Evolutionary conservation across 306 rosid species (phyloP).

Genomic region (Rosa chinensis): DNA sequence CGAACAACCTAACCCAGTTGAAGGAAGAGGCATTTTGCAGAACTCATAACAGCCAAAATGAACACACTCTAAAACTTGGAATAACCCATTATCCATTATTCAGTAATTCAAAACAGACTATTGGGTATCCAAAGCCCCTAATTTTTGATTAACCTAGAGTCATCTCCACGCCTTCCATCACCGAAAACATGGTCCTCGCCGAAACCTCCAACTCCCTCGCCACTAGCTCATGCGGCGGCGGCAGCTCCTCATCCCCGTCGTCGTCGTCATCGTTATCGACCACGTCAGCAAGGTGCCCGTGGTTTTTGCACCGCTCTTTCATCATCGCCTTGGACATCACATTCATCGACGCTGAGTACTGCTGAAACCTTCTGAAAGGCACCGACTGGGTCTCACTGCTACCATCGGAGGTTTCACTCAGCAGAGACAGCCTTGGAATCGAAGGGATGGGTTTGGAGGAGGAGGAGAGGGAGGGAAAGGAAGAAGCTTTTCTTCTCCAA

Average conservation of each 20-base stretch:
- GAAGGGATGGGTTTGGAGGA: constrained; percentile 51
- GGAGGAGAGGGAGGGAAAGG: constrained; percentile 25
- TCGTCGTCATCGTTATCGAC: constrained; percentile 28
- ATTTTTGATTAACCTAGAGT: constrained; percentile 47
- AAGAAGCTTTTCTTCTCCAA: no score
- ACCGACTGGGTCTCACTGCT: constrained; percentile 36
- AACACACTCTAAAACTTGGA: no score
- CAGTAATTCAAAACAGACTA: no score
- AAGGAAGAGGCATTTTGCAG: no score
- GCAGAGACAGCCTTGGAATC: constrained; percentile 48
- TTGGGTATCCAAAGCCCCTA: no score
- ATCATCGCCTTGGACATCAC: constrained; percentile 43
- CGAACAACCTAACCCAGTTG: no score
- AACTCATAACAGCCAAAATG: no score
- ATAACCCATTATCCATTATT: no score
- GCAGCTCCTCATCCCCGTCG: constrained; percentile 46
- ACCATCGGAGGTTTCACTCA: constrained; percentile 22
- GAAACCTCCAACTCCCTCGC: constrained; percentile 65
- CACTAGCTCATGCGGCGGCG: constrained; percentile 84
- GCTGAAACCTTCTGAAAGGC: constrained; percentile 50
- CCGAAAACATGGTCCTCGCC: constrained; percentile 70
- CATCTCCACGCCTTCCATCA: constrained; percentile 84
- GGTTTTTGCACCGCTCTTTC: constrained; percentile 30
- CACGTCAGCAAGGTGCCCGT: constrained; percentile 19
- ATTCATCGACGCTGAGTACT: constrained; percentile 65